Evolutionary conservation across 768 basidiomycete species (phyloP).

Genomic region (Lepiota brunneoincarnata): DNA sequence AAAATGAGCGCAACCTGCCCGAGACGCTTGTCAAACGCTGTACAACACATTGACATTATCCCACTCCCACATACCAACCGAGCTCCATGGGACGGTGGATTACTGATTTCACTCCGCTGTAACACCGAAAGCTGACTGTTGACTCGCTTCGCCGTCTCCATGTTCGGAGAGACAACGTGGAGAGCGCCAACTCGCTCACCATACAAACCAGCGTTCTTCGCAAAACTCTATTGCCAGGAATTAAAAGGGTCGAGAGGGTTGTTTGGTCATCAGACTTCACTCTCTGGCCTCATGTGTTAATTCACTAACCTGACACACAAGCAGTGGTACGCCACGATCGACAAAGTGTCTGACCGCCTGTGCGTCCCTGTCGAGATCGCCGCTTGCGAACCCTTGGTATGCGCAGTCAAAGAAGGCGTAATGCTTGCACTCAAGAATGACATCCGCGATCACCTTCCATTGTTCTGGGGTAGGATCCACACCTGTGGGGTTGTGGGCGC

Average conservation of each 20-base stretch:
- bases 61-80: constrained; percentile 64
- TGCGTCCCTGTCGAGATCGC: constrained; percentile 87
- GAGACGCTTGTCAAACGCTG: constrained; percentile 6
- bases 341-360: constrained; percentile 91
- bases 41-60: not conserved
- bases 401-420: constrained; percentile 95
- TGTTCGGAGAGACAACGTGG: constrained; percentile 66
- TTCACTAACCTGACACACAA: constrained; percentile 78
- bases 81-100: constrained; percentile 90
- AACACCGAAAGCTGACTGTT: constrained; percentile 90
- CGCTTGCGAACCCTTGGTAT: constrained; percentile 96
- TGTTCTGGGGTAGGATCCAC: constrained; percentile 90
- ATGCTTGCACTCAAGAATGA: constrained; percentile 71
- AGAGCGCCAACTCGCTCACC: constrained; percentile 94
- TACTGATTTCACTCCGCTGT: constrained; percentile 93
- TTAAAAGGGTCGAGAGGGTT: constrained; percentile 90
- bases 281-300: constrained; percentile 81
- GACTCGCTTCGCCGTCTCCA: constrained; percentile 69
- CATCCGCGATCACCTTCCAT: constrained; percentile 75
- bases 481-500: constrained; percentile 96
- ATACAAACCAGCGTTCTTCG: constrained; percentile 95
- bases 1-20: constrained; percentile 76
- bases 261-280: constrained; percentile 93
- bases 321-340: constrained; percentile 65
- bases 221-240: constrained; percentile 87